These are phyloP conservation scores for Backusella macrospora DNA, from an alignment of 192 early-diverging fungal genomes.

Conservation along the genomic window DNA sequence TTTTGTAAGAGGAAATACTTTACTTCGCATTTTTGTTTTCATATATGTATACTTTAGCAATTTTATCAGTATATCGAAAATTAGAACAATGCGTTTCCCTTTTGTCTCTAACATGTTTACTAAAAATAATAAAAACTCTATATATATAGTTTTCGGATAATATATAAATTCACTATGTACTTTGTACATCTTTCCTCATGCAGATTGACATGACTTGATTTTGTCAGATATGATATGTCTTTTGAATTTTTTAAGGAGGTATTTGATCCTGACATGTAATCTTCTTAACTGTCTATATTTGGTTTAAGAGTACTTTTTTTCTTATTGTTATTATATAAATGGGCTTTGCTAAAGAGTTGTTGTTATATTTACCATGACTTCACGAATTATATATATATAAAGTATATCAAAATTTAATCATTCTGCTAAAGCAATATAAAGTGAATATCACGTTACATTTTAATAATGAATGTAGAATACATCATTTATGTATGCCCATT, in stretches of 20 bases:
- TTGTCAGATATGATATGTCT: background rate
- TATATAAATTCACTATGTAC: background rate
- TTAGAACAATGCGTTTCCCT: background rate
- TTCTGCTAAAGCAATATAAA: too few species aligned
- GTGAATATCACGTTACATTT: too few species aligned
- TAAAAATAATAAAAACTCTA: background rate
- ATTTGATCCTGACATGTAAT: background rate
- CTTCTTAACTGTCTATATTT: background rate
- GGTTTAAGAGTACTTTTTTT: background rate
- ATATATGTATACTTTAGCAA: too few species aligned
- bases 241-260: background rate
- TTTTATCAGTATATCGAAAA: background rate
- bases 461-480: too few species aligned
- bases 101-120: background rate
- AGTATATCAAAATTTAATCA: too few species aligned
- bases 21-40: background rate
- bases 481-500: too few species aligned
- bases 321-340: background rate
- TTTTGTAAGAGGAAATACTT: background rate
- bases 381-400: too few species aligned
- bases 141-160: too few species aligned
- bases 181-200: background rate
- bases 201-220: slow-evolving; percentile 9
- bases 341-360: background rate
- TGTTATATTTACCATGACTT: too few species aligned